A percentile compares a stretch with the other conserved stretches of the same genome.
Conservation (phyloP, 306 rosid species). For the Cyamopsis tetragonoloba region DNA sequence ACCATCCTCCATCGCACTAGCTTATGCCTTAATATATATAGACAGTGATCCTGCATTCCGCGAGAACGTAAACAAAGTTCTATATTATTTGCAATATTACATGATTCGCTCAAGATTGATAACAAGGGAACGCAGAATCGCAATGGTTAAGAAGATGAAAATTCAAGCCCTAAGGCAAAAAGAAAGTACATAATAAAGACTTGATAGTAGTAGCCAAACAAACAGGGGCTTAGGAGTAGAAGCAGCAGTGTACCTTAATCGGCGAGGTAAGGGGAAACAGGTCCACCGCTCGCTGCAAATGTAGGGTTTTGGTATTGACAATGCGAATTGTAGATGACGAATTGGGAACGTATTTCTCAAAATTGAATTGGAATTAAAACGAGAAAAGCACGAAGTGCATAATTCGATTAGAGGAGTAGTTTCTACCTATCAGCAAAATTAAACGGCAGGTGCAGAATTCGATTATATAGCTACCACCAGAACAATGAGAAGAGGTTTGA, state of each 20-base stretch:
- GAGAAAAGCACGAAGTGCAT: too few species aligned
- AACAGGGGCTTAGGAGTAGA: neutral
- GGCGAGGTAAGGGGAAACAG: neutral
- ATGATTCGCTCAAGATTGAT: neutral
- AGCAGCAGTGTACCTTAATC: constrained; percentile 2
- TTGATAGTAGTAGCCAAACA: neutral
- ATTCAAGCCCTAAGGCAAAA: constrained; percentile 10
- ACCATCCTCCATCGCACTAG: constrained; percentile 39
- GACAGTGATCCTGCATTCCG: constrained; percentile 4
- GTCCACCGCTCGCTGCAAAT: neutral
- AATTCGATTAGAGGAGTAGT: too few species aligned
- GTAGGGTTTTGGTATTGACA: constrained; percentile 27
- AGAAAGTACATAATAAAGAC: neutral
- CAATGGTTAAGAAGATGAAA: neutral
- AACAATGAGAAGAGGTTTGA: neutral
- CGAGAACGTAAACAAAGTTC: neutral
- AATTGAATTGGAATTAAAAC: neutral
- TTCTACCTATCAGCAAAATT: neutral
- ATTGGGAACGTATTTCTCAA: neutral
- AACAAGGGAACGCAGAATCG: neutral
- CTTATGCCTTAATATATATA: neutral
- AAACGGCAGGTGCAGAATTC: neutral
- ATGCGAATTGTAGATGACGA: constrained; percentile 4
- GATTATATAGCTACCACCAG: neutral
- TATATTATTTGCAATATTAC: neutral